Evolutionary conservation across 768 basidiomycete species (phyloP).

Genomic region (Gloeophyllum trabeum): DNA sequence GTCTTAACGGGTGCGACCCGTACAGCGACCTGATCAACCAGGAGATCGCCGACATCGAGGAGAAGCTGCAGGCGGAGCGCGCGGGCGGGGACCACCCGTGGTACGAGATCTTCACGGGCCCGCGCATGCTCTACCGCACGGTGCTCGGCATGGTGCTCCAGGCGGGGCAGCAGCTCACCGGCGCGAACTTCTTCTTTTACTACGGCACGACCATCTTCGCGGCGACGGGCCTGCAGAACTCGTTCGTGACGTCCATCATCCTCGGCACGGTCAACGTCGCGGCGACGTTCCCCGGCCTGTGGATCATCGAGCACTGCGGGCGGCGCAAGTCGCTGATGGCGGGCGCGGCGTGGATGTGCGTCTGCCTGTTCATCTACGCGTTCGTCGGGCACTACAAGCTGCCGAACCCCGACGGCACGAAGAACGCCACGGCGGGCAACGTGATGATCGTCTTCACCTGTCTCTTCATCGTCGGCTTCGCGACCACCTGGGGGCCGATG

Average conservation of each 20-base stretch:
- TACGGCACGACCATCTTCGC: slow-evolving; percentile 52
- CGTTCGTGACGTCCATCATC: slow-evolving; percentile 65
- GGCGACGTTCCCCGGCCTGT: slow-evolving; percentile 64
- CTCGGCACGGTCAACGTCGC: slow-evolving; percentile 63
- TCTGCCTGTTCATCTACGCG: slow-evolving; percentile 65
- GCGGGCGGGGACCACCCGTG: slow-evolving; percentile 56
- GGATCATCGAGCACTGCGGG: slow-evolving; percentile 65
- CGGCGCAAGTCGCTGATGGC: slow-evolving; percentile 52
- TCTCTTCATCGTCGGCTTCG: slow-evolving; percentile 38
- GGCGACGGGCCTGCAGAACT: slow-evolving; percentile 54
- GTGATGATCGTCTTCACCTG: slow-evolving; percentile 43
- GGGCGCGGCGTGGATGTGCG: slow-evolving; percentile 60
- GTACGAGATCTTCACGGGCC: too few relatives aligned
- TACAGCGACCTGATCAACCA: too few relatives aligned
- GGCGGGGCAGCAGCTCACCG: slow-evolving; percentile 61
- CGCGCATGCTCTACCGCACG: slow-evolving; percentile 56
- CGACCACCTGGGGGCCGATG: slow-evolving; percentile 16
- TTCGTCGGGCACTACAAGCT: slow-evolving; percentile 55
- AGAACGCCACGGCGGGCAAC: slow-evolving; percentile 38
- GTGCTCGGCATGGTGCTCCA: slow-evolving; percentile 56
- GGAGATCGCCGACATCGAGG: slow-evolving; percentile 39
- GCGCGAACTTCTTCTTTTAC: slow-evolving; percentile 64
- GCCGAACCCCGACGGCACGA: slow-evolving; percentile 38
- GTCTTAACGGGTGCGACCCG: too few relatives aligned
- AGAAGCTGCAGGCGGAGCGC: slow-evolving; percentile 39